Evolutionary conservation across 75 land plant genomes (phyloP).

Genomic region (Larix kaempferi): DNA sequence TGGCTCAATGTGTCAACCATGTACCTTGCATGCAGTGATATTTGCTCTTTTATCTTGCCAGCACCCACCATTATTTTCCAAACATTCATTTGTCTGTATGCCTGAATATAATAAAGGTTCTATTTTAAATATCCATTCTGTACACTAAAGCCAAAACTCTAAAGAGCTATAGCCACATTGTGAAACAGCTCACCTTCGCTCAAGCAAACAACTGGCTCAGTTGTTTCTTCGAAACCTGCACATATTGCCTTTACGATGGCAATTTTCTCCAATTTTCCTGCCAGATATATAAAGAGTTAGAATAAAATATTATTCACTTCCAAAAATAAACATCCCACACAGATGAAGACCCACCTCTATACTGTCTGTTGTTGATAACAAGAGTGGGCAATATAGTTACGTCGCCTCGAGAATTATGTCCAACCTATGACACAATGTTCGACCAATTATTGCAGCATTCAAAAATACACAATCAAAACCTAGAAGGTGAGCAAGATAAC

Average conservation of each 20-base stretch:
- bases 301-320: not conserved
- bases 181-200: constrained; percentile 34
- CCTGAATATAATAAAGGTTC: constrained; percentile 16
- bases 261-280: constrained; percentile 54
- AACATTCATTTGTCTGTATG: constrained; percentile 60
- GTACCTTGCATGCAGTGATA: constrained; percentile 69
- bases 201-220: constrained; percentile 56
- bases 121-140: not conserved
- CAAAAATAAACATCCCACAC: not conserved
- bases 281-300: constrained; percentile 2
- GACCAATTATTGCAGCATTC: not conserved
- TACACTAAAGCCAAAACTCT: not conserved
- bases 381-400: constrained; percentile 58
- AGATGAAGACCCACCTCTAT: constrained; percentile 32
- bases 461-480: not conserved
- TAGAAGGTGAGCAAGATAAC: not conserved
- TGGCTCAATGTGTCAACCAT: not conserved
- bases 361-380: constrained; percentile 51
- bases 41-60: constrained; percentile 54
- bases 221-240: constrained; percentile 58
- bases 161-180: not conserved
- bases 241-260: constrained; percentile 57
- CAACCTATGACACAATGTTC: constrained; percentile 26
- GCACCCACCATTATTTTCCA: constrained; percentile 65
- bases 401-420: constrained; percentile 48